Conservation (phyloP, 1,284 basidiomycete species). For the Rhodotorula sp. region DNA sequence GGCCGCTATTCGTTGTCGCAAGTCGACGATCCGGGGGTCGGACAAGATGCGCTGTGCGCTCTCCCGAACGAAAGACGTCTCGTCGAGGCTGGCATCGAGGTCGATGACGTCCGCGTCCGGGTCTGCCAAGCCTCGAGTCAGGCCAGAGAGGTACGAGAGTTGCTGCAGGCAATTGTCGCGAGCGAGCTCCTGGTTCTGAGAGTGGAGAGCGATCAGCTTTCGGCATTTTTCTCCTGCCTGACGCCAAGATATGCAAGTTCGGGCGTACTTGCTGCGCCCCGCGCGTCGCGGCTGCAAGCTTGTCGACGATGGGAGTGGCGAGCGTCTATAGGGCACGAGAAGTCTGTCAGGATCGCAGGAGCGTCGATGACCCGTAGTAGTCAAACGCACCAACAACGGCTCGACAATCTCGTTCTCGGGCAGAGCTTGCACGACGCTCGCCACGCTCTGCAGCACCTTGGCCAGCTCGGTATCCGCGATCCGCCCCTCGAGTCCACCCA, state of each 20-base stretch:
- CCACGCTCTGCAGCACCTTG: constrained; percentile 45
- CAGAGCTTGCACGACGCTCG: constrained; percentile 46
- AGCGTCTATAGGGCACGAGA: constrained; percentile 7
- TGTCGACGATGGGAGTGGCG: constrained; percentile 33
- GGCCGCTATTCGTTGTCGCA: constrained; percentile 29
- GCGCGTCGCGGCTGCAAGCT: constrained; percentile 24
- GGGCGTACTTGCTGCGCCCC: constrained; percentile 12
- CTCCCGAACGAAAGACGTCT: constrained; percentile 27
- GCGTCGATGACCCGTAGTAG: background rate
- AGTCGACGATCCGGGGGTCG: constrained; percentile 30
- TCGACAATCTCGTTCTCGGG: constrained; percentile 30
- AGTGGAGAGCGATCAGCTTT: background rate
- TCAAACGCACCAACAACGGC: constrained; percentile 32
- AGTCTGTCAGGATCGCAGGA: background rate
- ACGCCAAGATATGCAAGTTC: background rate
- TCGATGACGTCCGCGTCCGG: constrained; percentile 45
- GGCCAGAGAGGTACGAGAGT: constrained; percentile 43
- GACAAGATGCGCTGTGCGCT: constrained; percentile 9
- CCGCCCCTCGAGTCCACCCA: constrained; percentile 41
- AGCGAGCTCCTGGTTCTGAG: constrained; percentile 24
- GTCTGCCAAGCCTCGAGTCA: constrained; percentile 43
- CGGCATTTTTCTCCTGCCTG: background rate
- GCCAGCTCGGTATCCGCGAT: constrained; percentile 45
- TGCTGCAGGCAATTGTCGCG: constrained; percentile 40
- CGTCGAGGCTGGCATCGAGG: constrained; percentile 42